Evolutionary conservation across 345 rosid genomes (phyloP), one percentile per base, ranked within the genome.

Genomic region (Melaleuca quinquenervia): DNA sequence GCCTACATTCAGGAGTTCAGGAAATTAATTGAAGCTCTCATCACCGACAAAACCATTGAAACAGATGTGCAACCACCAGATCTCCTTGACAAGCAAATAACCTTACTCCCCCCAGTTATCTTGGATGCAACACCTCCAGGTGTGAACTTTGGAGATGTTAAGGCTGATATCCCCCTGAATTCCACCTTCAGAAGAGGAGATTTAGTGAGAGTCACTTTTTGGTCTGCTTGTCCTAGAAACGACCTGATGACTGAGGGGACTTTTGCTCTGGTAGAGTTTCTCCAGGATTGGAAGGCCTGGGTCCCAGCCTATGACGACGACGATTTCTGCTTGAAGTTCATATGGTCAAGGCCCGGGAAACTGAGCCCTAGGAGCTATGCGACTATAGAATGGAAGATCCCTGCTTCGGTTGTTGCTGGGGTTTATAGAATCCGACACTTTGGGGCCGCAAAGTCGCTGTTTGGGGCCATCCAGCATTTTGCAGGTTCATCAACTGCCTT

Each of bases 191-290:
- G 86, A 87, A 88, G 89, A 53, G 96, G 96, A 1, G 92, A 91
- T 75, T 87, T 85, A 36, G 98, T 94, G 58, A 90, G 90, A 1
- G 95, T 91, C 24, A 92, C 93, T 62, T 95, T 96, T 92, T 95
- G 96, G 98, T 94, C 99, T 26, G 99, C 95, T 80, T 95, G 96
- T 87, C 98, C 98, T 3, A 87, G 98, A 88, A 96, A 95, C 36
- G 99, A 96, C 90, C 93, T 95, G 85, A 92, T 96, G 98, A 94
- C 98, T 0, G 98, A 94, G 84, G 99, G 98, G 56, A 95, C 99
- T 51, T 95, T 94, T 62, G 93, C 98, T 7, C 91, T 95, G 78
- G 99, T 96, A 52, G 98, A 96, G 91, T 87, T 85, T 83, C 91
- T 94, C 52, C 93, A 89, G 87, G 93, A 89, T 7, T 90, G 85